Percentiles rank a stretch among this genome's conserved stretches.
These are phyloP conservation scores for Fremontodendron californicum DNA, from an alignment of 345 rosid species.

Conservation along the genomic window DNA sequence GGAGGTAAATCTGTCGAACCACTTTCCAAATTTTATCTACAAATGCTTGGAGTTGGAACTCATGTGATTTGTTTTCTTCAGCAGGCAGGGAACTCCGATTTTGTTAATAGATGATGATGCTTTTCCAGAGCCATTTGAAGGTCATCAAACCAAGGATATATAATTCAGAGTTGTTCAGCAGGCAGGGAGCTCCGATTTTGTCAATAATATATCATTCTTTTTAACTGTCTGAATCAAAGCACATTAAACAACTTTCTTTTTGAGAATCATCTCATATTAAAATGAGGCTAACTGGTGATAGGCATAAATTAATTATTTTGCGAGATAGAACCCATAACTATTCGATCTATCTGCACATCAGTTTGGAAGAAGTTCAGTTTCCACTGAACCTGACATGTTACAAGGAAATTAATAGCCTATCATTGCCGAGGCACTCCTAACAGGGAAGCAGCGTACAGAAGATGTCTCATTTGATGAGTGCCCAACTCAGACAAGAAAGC, in stretches of 20 bases:
- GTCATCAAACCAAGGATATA: conserved; percentile 31
- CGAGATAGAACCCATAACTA: background rate
- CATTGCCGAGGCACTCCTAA: conserved; percentile 74
- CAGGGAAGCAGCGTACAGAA: conserved; percentile 81
- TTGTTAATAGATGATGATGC: conserved; percentile 53
- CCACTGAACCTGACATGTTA: conserved; percentile 65
- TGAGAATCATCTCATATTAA: background rate
- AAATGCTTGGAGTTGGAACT: conserved; percentile 10
- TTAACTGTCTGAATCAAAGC: conserved; percentile 5
- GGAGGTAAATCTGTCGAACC: conserved; percentile 29
- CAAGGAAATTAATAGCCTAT: conserved; percentile 74
- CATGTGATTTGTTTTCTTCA: conserved; percentile 10
- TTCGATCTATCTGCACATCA: conserved; percentile 31
- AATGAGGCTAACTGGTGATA: background rate
- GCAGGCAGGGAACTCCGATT: conserved; percentile 39
- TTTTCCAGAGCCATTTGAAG: conserved; percentile 46
- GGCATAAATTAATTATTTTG: background rate
- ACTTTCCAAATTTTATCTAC: conserved; percentile 6
- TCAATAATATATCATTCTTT: conserved; percentile 36
- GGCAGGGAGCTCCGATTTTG: conserved; percentile 34
- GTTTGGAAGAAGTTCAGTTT: conserved; percentile 70
- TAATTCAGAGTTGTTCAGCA: conserved; percentile 28
- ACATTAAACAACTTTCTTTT: background rate
- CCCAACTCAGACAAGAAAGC: conserved; percentile 54
- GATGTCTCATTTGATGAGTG: conserved; percentile 66